Evolutionary conservation across 441 rosid species (phyloP), one percentile per base, ranked within the genome.

Genomic region (Populus hybrid): DNA sequence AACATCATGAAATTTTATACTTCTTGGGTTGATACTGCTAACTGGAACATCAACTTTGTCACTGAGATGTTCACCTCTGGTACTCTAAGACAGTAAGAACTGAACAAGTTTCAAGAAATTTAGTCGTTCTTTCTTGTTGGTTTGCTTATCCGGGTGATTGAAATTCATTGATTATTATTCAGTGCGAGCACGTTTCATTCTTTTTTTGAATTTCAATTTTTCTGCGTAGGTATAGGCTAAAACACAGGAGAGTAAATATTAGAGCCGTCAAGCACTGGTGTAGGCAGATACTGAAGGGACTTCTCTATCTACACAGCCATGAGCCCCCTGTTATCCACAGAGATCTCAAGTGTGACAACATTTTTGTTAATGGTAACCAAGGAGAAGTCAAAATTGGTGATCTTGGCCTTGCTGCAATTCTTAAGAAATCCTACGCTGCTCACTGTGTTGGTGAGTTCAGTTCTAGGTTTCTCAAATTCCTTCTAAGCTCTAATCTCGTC

Each of bases 341-440:
- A 26, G 28, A 26, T 26, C 28, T 26, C 28, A 26, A 26, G 28
- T 26, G 28, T 26, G 28, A 26, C 28, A 26, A 26, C 28, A 26
- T 26, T 26, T 26, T 26, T 26, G 28, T 26, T 26, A 26, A 26
- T 26, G 28, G 28, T 26, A 26, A 26, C 28, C 28, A 26, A 26
- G 28, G 28, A 26, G 28, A 26, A 26, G 28, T 26, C 28, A 26
- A 26, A 26, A 26, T 26, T 26, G 28, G 28, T 1, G 28, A 26
- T 26, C 28, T 26, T 26, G 28, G 28, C 28, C 28, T 26, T 26
- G 28, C 28, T 26, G 28, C 28, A 26, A 88, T 92, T 46, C 97
- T 95, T 63, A 84, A 85, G 72, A 87, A 92, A 83, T 84, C 98
- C 10, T 92, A 91, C 19, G 97, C 96, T 76, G 98, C 86, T 84